Evolutionary conservation across 148 eudicot species (phyloP), one percentile per base, ranked within the genome.

Genomic region (Selenicereus undatus): DNA sequence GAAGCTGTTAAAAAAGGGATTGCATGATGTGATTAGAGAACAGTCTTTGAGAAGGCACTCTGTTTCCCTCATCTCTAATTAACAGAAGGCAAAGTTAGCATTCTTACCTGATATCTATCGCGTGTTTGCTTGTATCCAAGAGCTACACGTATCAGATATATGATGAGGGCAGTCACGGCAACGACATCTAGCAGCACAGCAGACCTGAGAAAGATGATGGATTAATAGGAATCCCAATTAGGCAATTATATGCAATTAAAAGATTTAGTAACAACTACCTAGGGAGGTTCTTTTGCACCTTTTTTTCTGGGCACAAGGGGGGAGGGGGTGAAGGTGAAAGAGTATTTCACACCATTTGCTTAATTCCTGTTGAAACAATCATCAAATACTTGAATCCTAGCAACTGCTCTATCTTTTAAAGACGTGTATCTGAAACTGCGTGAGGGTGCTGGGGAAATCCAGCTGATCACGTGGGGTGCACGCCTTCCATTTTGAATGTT

Each of bases 61-160:
- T 5, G 32, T 32, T 30, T 20, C 58, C 22, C 29, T 64, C 32
- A 21, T 81, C 26, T 60, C 11, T 4, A n/a, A 22, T 51, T 22
- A 71, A 24, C 32, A 81, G 35, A 54, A 12, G 62, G 48, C 21
- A 66, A 73, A 32, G 43, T 80, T 68, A n/a, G 24, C 66, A 56
- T 24, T 79, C 90, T 89, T 81, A 95, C 98, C 90, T 95, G 94
- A 81, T 95, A 95, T 84, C 98, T 89, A 88, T 95, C 98, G 88
- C 97, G 77, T 27, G 98, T 95, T 84, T 93, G 98, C 86, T 95
- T 95, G 92, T 95, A 95, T 71, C 98, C 98, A 89, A 95, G 87
- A 80, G 89, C 90, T 48, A 95, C 94, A 80, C 98, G 97, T 62
- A 75, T 82, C 69, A 85, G 85, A 82, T 84, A 88, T 86, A 95